Percentiles rank a stretch among this genome's conserved stretches.
phyloP scores from a whole-genome alignment of 768 basidiomycete species.

The Tricholoma hemisulphureum region DNA sequence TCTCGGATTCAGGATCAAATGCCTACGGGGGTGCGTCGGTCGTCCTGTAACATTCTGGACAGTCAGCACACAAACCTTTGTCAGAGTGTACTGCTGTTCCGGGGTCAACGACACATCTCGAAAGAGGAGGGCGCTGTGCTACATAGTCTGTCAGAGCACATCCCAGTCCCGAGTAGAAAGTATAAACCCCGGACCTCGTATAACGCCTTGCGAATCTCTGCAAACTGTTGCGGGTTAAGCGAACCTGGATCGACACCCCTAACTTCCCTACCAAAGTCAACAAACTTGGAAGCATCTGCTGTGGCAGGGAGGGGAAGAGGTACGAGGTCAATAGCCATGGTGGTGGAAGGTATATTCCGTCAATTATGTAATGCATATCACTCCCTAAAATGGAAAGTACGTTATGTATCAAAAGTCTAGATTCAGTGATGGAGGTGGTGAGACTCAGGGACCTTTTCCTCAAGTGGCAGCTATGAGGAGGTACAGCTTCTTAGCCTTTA shows the following conservation, averaged over 20 bases:
- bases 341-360: no score
- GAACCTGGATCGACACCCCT: constrained; percentile 67
- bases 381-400: no score
- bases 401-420: no score
- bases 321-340: constrained; percentile 69
- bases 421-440: no score
- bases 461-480: no score
- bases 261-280: constrained; percentile 75
- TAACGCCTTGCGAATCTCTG: constrained; percentile 65
- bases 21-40: no score
- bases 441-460: no score
- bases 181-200: constrained; percentile 64
- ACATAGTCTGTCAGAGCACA: neutral
- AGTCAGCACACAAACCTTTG: constrained; percentile 69
- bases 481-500: no score
- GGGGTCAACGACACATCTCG: constrained; percentile 66
- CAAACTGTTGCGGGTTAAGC: constrained; percentile 59
- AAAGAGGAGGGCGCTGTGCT: constrained; percentile 79
- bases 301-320: constrained; percentile 73
- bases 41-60: no score
- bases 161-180: neutral
- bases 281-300: constrained; percentile 65
- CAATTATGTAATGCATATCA: no score
- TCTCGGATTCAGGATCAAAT: constrained; percentile 62
- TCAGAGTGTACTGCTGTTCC: constrained; percentile 81